Conservation (phyloP, 192 early-diverging fungal species). For the Gryganskiella cystojenkinii region DNA sequence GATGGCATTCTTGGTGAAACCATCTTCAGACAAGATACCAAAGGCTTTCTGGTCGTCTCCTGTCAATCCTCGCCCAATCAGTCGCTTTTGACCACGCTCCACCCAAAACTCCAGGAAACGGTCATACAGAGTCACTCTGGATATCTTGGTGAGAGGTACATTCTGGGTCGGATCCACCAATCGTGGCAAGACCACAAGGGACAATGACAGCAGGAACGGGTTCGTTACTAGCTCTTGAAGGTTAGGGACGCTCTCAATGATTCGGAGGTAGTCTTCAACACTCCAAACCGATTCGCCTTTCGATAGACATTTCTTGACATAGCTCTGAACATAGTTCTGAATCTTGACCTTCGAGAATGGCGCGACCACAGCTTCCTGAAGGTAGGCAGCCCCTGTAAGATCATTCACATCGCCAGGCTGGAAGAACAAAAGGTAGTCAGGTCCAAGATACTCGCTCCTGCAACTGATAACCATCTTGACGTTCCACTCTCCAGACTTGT, state of each 20-base stretch:
- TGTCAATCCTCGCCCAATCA: background rate
- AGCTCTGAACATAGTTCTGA: background rate
- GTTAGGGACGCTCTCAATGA: background rate
- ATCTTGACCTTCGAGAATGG: background rate
- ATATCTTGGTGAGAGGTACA: background rate
- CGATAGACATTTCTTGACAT: background rate
- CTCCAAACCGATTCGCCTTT: background rate
- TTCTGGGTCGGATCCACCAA: background rate
- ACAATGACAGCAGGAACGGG: conserved; percentile 18
- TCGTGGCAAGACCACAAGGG: background rate
- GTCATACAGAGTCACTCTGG: conserved; percentile 8
- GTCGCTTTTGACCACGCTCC: background rate
- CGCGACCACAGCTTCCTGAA: conserved; percentile 5
- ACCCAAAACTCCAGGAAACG: conserved; percentile 7
- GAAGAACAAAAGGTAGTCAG: background rate
- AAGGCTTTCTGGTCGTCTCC: no score
- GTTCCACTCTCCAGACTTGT: conserved; percentile 1
- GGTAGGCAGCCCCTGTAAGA: no score
- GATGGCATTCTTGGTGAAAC: background rate
- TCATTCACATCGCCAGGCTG: background rate
- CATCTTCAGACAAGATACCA: conserved; percentile 1
- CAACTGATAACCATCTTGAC: conserved; percentile 9
- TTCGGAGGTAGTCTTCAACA: background rate
- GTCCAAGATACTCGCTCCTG: background rate
- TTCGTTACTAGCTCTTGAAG: conserved; percentile 15